Conservation (phyloP, 2,329 filamentous ascomycete species). For the Fusarium torreyae region DNA sequence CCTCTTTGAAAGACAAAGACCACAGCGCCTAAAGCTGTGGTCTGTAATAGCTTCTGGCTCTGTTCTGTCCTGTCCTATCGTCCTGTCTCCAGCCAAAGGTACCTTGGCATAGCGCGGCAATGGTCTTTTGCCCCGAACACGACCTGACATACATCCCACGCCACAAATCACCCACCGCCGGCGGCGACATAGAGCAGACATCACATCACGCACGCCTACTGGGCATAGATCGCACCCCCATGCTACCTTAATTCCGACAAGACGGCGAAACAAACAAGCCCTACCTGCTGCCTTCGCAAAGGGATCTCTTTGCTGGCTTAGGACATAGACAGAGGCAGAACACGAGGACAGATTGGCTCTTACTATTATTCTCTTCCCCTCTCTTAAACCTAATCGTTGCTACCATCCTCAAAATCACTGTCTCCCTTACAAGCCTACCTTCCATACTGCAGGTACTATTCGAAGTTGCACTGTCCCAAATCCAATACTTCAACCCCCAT, state of each 20-base stretch:
- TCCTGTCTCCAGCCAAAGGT: conserved; percentile 29
- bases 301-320: conserved; percentile 18
- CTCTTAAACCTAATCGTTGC: conserved; percentile 7
- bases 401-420: conserved; percentile 4
- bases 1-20: conserved; percentile 23
- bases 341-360: conserved; percentile 1
- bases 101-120: conserved; percentile 30
- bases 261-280: conserved; percentile 33
- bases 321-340: conserved; percentile 27
- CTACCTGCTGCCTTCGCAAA: conserved; percentile 23
- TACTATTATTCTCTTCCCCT: conserved; percentile 3
- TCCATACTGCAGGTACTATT: conserved; percentile 13
- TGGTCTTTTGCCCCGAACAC: conserved; percentile 27
- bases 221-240: conserved; percentile 26
- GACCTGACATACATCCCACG: conserved; percentile 19
- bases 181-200: conserved; percentile 28
- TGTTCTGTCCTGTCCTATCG: conserved; percentile 16
- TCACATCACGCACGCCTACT: conserved; percentile 28
- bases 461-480: conserved; percentile 26
- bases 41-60: conserved; percentile 25
- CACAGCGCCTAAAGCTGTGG: conserved; percentile 20
- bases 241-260: conserved; percentile 37
- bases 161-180: conserved; percentile 28
- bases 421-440: conserved; percentile 5
- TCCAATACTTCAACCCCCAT: conserved; percentile 25